These are phyloP conservation scores for Torulaspora globosa DNA, from an alignment of 1,139 yeast genomes.

Conservation along the genomic window DNA sequence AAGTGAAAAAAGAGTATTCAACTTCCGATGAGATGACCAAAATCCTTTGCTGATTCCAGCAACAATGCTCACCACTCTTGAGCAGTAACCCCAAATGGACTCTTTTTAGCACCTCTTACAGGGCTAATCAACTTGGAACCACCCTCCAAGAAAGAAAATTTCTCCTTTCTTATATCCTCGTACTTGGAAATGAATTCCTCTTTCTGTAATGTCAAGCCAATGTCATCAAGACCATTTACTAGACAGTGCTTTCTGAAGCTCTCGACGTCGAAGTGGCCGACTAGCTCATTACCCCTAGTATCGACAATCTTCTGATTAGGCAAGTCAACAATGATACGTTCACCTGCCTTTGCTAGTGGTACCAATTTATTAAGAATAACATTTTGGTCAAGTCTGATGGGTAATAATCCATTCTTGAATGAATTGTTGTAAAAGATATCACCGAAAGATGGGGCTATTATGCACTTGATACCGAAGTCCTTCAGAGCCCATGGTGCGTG, in stretches of 20 bases:
- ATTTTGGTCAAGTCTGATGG: constrained; percentile 80
- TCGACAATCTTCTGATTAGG: constrained; percentile 79
- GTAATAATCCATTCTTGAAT: constrained; percentile 88
- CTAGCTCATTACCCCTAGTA: constrained; percentile 65
- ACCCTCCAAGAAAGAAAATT: constrained; percentile 88
- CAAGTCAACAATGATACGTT: constrained; percentile 70
- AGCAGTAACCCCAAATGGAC: constrained; percentile 61
- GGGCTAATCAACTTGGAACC: constrained; percentile 68
- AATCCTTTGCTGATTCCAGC: not conserved
- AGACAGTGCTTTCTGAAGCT: constrained; percentile 91
- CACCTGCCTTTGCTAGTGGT: constrained; percentile 75
- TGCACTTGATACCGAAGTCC: constrained; percentile 92
- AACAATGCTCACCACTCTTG: constrained; percentile 62
- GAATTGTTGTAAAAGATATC: constrained; percentile 97
- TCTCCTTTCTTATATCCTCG: constrained; percentile 70
- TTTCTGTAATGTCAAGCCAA: constrained; percentile 90
- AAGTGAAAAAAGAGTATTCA: constrained; percentile 1
- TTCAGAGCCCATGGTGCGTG: constrained; percentile 99
- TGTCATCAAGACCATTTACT: constrained; percentile 91
- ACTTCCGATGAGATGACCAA: not conserved
- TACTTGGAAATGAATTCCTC: constrained; percentile 69
- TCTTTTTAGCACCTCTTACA: constrained; percentile 61
- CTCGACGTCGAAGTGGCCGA: constrained; percentile 82
- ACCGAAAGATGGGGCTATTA: constrained; percentile 97
- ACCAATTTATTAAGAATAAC: constrained; percentile 64